Evolutionary conservation across 192 early-diverging fungal species (phyloP), one percentile per base, ranked within the genome.

Genomic region (Umbelopsis isabellina): DNA sequence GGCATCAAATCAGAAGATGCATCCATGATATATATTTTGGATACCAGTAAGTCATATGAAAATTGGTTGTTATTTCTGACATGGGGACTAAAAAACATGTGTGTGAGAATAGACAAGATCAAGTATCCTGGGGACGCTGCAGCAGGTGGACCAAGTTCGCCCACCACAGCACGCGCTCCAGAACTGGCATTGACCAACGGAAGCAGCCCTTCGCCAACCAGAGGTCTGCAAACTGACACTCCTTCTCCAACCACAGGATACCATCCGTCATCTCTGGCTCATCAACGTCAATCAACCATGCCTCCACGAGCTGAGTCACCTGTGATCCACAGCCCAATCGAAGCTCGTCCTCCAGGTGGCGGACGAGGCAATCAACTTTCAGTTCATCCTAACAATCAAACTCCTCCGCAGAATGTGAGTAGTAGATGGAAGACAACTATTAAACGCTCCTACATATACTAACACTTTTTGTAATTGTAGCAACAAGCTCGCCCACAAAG

Each of bases 21-120:
- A 16, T 71, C 67, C 10, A 49, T 71, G 10, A 61, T 85, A 33
- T 76, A 78, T 46, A 70, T 83, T 41, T 64, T 87, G 23, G 86
- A 87, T 25, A 85, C 84, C 18, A 49, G 85, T 87, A 82, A 77
- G 72, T 65, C 44, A 69, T 18, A 55, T 33, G 35, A 0, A 4
- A 2, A 20, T 18, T 46, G 7, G n/a, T 44, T 30, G 11, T 49
- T n/a, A 3, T 69, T 44, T n/a, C 20, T 33, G 37, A 52, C 77
- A 35, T 66, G 68, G 48, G 23, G 68, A n/a, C 35, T 66, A 67
- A 69, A 76, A 70, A 46, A 46, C 11, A 46, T 46, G 6, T 46
- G 1, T 53, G 30, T 44, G 49, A 45, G 49, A 45, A 12, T 55
- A 87, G 85, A 67, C 71, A 87, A 85, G 51, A 85, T 87, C 46